phyloP scores from a whole-genome alignment of 257 asterid species.

The Solanum habrochaites region DNA sequence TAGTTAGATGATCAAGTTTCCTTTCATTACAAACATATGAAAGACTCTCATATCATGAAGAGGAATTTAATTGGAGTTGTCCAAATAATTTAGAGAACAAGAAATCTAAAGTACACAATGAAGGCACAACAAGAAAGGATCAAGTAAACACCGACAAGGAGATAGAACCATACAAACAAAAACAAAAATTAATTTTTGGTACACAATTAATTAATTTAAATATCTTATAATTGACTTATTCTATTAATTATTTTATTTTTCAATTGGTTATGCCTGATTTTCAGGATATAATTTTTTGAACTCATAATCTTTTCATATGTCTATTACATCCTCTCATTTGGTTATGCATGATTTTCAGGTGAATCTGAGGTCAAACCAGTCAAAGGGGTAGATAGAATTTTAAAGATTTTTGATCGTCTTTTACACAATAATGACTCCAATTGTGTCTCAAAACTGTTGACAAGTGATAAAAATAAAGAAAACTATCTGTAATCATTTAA shows the following conservation, averaged over 20 bases:
- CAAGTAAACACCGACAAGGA: not conserved
- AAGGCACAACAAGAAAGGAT: not conserved
- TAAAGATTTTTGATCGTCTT: not conserved
- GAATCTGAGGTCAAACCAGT: not conserved
- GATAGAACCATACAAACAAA: not conserved
- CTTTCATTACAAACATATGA: not conserved
- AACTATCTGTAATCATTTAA: too few relatives aligned
- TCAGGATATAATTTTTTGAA: too few relatives aligned
- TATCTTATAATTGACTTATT: too few relatives aligned
- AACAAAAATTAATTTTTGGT: not conserved
- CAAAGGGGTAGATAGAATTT: not conserved
- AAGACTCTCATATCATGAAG: not conserved
- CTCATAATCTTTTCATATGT: too few relatives aligned
- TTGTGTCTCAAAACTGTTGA: not conserved
- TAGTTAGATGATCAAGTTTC: too few relatives aligned
- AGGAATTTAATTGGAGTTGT: not conserved
- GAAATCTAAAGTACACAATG: not conserved
- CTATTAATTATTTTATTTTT: too few relatives aligned
- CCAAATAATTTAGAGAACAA: not conserved
- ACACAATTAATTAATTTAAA: too few relatives aligned
- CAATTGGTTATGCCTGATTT: not conserved
- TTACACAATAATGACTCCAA: not conserved
- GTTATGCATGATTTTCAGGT: not conserved
- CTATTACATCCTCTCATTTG: too few relatives aligned
- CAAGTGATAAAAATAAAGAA: not conserved